Evolutionary conservation across 2,329 filamentous ascomycete genomes (phyloP).

Genomic region (Ceratocystis cubensis): DNA sequence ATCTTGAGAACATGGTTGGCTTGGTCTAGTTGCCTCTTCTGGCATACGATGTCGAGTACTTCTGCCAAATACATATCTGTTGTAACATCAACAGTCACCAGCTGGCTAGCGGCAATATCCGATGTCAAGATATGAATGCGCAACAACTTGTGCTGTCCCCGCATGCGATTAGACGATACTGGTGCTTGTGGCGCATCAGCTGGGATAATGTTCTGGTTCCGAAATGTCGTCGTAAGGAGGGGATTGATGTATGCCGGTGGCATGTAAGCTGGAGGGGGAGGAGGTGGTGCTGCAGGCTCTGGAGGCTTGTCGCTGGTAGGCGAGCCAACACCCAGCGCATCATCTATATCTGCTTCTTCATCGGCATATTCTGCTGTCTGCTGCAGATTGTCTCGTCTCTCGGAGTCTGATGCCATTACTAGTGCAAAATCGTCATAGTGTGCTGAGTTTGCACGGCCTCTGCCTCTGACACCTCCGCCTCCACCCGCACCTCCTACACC

Average conservation of each 20-base stretch:
- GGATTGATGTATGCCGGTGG: constrained; percentile 35
- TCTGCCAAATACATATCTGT: constrained; percentile 76
- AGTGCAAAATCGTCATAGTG: constrained; percentile 75
- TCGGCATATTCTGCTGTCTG: constrained; percentile 52
- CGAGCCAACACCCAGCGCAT: constrained; percentile 23
- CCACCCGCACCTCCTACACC: constrained; percentile 52
- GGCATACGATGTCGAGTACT: constrained; percentile 65
- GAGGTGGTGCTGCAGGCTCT: constrained; percentile 32
- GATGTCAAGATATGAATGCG: constrained; percentile 59
- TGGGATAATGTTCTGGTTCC: constrained; percentile 38
- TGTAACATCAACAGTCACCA: constrained; percentile 61
- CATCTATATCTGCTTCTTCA: constrained; percentile 34
- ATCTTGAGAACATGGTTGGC: constrained; percentile 67
- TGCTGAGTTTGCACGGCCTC: constrained; percentile 51
- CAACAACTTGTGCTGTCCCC: constrained; percentile 57
- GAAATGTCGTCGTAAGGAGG: constrained; percentile 48
- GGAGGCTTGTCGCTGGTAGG: constrained; percentile 26
- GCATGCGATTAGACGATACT: constrained; percentile 33
- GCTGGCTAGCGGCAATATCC: constrained; percentile 58
- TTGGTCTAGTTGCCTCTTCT: constrained; percentile 67
- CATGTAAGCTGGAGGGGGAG: constrained; percentile 19
- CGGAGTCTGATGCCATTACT: constrained; percentile 55
- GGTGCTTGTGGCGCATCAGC: constrained; percentile 42
- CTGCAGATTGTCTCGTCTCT: constrained; percentile 56
- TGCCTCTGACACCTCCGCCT: constrained; percentile 34